phyloP scores from a whole-genome alignment of 2,329 filamentous ascomycete genomes.

The Trichoderma cornu-damae region DNA sequence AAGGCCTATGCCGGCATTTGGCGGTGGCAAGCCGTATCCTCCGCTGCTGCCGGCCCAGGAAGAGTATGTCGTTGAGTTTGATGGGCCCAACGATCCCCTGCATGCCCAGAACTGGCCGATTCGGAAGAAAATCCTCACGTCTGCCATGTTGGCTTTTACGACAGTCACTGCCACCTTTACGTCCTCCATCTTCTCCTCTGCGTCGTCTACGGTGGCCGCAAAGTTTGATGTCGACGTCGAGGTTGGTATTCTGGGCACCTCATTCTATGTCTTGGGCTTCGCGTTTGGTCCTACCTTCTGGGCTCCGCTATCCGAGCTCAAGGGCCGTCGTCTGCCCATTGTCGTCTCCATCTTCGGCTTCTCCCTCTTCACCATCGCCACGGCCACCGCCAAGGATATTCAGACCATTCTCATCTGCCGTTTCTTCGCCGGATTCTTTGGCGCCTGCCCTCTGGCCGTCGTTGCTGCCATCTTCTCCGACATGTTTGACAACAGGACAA shows the following conservation, averaged over 20 bases:
- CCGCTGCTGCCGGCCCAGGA: constrained; percentile 64
- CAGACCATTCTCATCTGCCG: constrained; percentile 65
- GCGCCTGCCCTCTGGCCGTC: constrained; percentile 62
- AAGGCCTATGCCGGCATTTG: constrained; percentile 63
- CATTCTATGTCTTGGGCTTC: constrained; percentile 66
- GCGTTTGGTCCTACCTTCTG: constrained; percentile 67
- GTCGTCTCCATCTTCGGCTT: constrained; percentile 62
- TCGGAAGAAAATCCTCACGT: constrained; percentile 68
- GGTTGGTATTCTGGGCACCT: constrained; percentile 60
- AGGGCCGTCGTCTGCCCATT: constrained; percentile 59
- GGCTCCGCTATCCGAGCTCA: constrained; percentile 68
- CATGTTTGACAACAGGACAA: constrained; percentile 61
- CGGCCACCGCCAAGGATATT: constrained; percentile 61
- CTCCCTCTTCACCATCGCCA: constrained; percentile 60
- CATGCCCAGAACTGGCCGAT: constrained; percentile 85
- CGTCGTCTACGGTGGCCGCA: constrained; percentile 51
- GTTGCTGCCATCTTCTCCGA: constrained; percentile 68
- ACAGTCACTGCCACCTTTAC: constrained; percentile 68
- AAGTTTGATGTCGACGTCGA: constrained; percentile 58
- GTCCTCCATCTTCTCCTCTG: constrained; percentile 69
- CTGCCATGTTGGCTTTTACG: constrained; percentile 65
- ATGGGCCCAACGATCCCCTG: constrained; percentile 74
- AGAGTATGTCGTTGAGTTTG: constrained; percentile 79
- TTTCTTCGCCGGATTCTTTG: constrained; percentile 70
- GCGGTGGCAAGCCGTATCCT: constrained; percentile 69